Conservation (phyloP, 73 alveolate species). For the Paramecium tetraurelia region DNA sequence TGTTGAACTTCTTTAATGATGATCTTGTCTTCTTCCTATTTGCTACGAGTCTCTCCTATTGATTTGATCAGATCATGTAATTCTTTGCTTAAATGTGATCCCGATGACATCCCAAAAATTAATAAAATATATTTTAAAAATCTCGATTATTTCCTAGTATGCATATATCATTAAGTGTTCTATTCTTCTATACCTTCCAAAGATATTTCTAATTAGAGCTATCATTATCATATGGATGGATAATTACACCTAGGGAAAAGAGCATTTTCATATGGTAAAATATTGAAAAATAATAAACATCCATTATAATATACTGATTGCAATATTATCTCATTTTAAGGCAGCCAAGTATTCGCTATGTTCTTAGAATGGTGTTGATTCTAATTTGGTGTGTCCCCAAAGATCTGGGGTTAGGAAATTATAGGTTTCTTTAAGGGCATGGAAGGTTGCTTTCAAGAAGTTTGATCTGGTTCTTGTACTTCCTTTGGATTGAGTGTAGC, state of each 20-base stretch:
- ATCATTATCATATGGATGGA: not conserved
- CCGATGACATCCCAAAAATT: conserved; percentile 79
- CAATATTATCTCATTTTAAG: not conserved
- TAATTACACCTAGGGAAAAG: not conserved
- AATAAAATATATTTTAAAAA: not conserved
- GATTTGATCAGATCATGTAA: conserved; percentile 97
- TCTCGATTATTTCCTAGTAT: not conserved
- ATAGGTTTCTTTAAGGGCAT: conserved; percentile 95
- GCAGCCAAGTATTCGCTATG: conserved; percentile 75
- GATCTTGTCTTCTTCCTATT: conserved; percentile 98
- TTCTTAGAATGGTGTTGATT: conserved; percentile 86
- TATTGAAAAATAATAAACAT: not conserved
- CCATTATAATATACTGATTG: not conserved
- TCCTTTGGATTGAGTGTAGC: conserved; percentile 97
- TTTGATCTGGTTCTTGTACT: conserved; percentile 98
- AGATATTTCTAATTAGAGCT: not conserved
- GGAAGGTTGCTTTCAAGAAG: conserved; percentile 98
- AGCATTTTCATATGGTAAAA: not conserved
- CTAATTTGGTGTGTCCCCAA: conserved; percentile 87
- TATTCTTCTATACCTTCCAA: not conserved
- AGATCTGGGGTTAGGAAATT: conserved; percentile 99
- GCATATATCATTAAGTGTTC: not conserved
- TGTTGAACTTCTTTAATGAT: conserved; percentile 92
- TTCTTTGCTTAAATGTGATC: conserved; percentile 93
- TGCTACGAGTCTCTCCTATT: conserved; percentile 98